phyloP scores from a whole-genome alignment of 192 early-diverging fungal species.

The Thamnidium elegans region DNA sequence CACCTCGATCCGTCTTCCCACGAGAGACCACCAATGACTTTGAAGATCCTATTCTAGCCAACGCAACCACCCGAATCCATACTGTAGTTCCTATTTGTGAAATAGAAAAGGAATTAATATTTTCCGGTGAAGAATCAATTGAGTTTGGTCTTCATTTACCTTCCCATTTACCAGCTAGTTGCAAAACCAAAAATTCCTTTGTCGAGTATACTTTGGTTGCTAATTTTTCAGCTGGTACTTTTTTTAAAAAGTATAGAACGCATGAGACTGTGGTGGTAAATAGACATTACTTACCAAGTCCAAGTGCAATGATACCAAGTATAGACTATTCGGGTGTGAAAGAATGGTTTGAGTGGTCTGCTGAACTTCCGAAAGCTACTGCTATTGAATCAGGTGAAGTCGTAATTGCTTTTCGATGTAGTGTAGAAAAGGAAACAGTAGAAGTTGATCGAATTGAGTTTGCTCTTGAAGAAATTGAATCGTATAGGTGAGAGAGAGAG shows the following conservation, averaged over 20 bases:
- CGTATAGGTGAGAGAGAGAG: slow-evolving; percentile 29
- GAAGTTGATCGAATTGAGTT: slow-evolving; percentile 32
- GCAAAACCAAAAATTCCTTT: slow-evolving; percentile 32
- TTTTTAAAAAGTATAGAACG: slow-evolving; percentile 34
- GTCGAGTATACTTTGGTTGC: slow-evolving; percentile 33
- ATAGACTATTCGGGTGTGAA: slow-evolving; percentile 19
- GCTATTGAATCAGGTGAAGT: slow-evolving; percentile 37
- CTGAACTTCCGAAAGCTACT: slow-evolving; percentile 33
- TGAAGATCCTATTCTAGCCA: background rate
- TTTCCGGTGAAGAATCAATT: slow-evolving; percentile 28
- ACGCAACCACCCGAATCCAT: slow-evolving; percentile 16
- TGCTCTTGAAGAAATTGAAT: slow-evolving; percentile 30
- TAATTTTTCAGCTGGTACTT: slow-evolving; percentile 34
- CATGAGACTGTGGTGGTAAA: slow-evolving; percentile 25
- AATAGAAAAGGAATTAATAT: slow-evolving; percentile 38
- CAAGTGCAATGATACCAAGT: slow-evolving; percentile 36
- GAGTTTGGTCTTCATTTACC: slow-evolving; percentile 38
- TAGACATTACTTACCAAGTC: slow-evolving; percentile 35
- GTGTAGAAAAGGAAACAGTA: slow-evolving; percentile 36
- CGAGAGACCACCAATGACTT: background rate
- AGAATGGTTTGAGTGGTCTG: slow-evolving; percentile 37
- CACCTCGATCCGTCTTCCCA: slow-evolving; percentile 8
- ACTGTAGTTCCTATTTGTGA: slow-evolving; percentile 28
- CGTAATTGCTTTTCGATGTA: slow-evolving; percentile 34
- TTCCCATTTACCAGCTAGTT: slow-evolving; percentile 27